Percentiles rank a stretch among this genome's conserved stretches.
phyloP scores from a whole-genome alignment of 78 protist species.

The Dictyostelium intermedium region DNA sequence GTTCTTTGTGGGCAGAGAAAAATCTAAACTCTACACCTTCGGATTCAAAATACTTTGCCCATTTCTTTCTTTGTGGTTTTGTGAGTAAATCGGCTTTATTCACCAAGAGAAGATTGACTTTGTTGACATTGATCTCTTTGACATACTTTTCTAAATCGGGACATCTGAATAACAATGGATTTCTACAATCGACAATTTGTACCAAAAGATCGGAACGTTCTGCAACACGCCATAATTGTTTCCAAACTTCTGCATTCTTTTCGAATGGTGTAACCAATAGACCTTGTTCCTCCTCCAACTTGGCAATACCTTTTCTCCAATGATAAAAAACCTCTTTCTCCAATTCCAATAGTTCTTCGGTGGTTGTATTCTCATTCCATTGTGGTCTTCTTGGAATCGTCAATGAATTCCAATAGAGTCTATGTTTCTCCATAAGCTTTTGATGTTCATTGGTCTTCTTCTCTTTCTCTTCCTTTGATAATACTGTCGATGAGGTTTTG shows the following conservation, averaged over 20 bases:
- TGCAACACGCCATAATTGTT: slow-evolving; percentile 99
- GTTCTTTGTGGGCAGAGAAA: slow-evolving; percentile 87
- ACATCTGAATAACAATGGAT: slow-evolving; percentile 97
- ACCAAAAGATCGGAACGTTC: slow-evolving; percentile 94
- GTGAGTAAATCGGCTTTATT: slow-evolving; percentile 99
- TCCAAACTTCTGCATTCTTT: slow-evolving; percentile 98
- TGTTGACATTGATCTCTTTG: slow-evolving; percentile 34
- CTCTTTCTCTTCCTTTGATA: slow-evolving; percentile 53
- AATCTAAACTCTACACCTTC: slow-evolving; percentile 71
- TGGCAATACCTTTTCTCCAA: slow-evolving; percentile 95
- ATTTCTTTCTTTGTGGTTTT: slow-evolving; percentile 80
- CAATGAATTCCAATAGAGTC: slow-evolving; percentile 29
- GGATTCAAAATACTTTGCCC: slow-evolving; percentile 86
- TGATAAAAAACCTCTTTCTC: slow-evolving; percentile 91
- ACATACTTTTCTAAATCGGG: slow-evolving; percentile 90
- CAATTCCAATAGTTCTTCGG: slow-evolving; percentile 74
- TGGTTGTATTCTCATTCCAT: slow-evolving; percentile 84
- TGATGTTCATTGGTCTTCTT: slow-evolving; percentile 34
- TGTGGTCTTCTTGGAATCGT: slow-evolving; percentile 92
- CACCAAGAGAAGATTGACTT: slow-evolving; percentile 87
- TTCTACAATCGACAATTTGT: slow-evolving; percentile 98
- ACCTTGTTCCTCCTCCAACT: slow-evolving; percentile 86
- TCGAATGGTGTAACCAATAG: slow-evolving; percentile 96
- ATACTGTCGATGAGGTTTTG: slow-evolving; percentile 46
- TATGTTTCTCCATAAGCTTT: slow-evolving; percentile 5